Conservation (phyloP, 257 asterid genomes). For the Solanum sejunctum region DNA sequence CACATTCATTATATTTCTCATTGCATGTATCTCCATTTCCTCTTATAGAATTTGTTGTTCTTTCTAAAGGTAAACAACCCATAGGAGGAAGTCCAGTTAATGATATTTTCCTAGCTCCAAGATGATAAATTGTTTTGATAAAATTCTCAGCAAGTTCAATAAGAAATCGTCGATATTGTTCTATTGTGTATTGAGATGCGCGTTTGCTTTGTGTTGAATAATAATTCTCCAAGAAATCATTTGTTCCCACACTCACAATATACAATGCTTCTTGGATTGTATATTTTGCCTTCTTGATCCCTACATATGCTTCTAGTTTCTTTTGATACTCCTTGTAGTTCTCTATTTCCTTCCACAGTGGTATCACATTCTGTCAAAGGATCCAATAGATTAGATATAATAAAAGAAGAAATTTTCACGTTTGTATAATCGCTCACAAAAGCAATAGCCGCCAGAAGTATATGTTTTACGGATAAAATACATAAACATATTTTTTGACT, state of each 20-base stretch:
- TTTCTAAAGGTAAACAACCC: slow-evolving; percentile 87
- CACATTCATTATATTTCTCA: slow-evolving; percentile 52
- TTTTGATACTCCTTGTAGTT: slow-evolving; percentile 62
- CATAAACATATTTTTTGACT: too few species aligned
- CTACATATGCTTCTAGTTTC: slow-evolving; percentile 38
- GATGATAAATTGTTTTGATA: slow-evolving; percentile 29
- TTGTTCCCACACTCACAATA: slow-evolving; percentile 72
- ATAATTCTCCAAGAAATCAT: slow-evolving; percentile 87
- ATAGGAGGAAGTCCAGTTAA: slow-evolving; percentile 82
- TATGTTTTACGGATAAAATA: too few species aligned
- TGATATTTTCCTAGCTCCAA: slow-evolving; percentile 70
- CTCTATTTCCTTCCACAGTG: slow-evolving; percentile 78
- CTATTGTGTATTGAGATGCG: slow-evolving; percentile 33
- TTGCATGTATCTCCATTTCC: slow-evolving; percentile 57
- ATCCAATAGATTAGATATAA: not conserved
- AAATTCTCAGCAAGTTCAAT: slow-evolving; percentile 43
- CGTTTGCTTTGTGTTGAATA: slow-evolving; percentile 40
- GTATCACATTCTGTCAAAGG: slow-evolving; percentile 55
- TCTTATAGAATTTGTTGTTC: slow-evolving; percentile 41
- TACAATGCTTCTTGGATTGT: slow-evolving; percentile 53
- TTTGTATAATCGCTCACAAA: not conserved
- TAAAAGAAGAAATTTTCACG: not conserved
- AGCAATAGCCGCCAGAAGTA: not conserved
- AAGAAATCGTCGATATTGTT: slow-evolving; percentile 44
- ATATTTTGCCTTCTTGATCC: slow-evolving; percentile 26